Base-by-base conservation (phyloP, 2,329 filamentous ascomycete species). In the Xylariaceae sp. region DNA sequence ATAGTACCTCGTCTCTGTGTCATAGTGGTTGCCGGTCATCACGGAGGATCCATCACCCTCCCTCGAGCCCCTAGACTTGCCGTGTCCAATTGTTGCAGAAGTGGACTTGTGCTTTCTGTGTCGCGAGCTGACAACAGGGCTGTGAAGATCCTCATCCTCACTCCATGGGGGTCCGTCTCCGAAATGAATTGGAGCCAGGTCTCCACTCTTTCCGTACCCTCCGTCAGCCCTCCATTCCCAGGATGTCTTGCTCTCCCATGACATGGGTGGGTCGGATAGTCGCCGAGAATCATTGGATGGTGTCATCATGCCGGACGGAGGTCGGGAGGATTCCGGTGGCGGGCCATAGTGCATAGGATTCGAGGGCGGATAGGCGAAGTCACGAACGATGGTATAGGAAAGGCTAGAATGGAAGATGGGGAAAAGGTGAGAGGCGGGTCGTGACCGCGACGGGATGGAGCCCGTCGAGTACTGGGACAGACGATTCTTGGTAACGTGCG, bases 261-360 rank as follows among this genome's bases (percentile, higher is more conserved):
- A 81, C 1, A 82, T 81, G 0, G 88, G 83, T n/a, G 88, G 86
- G 60, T 97, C 93, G 15, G 91, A 96, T n/a, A 96, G 77, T 64
- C 91, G 82, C 66, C 90, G 82, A 63, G 84, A 80, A 74, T 94
- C 90, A 74, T 89, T 94, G 13, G 84, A 86, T 8, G 93, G 92
- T 0, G 92, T 96, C n/a, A 88, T 92, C 66, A 89, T 81, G 59
- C 87, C 88, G 0, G 92, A 95, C 7, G 85, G 80, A n/a, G 86
- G 84, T 56, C 80, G 77, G 55, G 85, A 87, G 30, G 85, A 80
- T 67, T 92, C 88, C 44, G 88, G 88, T 13, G 90, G 87, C n/a
- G 93, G 89, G 1, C 94, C 94, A 79, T 96, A 96, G 78, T 97
- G 94, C 74, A 97, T 81, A 49, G 90, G 92, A 73, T 97, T 90